Conservation (phyloP, 2,329 filamentous ascomycete genomes). For the Fusarium sp. region DNA sequence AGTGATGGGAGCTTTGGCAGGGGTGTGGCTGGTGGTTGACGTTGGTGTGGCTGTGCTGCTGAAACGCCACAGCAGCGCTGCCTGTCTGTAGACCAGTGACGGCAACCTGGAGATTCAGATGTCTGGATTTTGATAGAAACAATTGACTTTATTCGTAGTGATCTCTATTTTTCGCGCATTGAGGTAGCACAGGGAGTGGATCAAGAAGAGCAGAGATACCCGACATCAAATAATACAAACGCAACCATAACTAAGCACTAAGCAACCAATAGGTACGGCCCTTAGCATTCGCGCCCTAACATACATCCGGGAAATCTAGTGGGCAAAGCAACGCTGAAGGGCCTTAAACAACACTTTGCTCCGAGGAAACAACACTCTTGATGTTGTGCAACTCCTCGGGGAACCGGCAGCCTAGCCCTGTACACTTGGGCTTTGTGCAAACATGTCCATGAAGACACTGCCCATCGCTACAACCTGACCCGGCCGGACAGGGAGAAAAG, state of each 20-base stretch:
- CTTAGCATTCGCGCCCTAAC: not conserved
- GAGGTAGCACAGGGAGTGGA: no score
- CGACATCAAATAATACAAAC: no score
- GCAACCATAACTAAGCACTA: not conserved
- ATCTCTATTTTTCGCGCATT: not conserved
- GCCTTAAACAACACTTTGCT: not conserved
- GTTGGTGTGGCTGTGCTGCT: slow-evolving; percentile 10
- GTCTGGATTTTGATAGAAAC: no score
- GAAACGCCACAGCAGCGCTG: no score
- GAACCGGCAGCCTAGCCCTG: not conserved
- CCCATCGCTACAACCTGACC: slow-evolving; percentile 46
- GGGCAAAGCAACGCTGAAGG: not conserved
- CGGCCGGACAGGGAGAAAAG: slow-evolving; percentile 45
- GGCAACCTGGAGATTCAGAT: no score
- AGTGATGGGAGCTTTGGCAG: slow-evolving; percentile 21
- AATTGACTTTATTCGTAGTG: not conserved
- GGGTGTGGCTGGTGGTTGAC: slow-evolving; percentile 24
- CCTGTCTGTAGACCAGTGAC: not conserved
- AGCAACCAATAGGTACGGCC: no score
- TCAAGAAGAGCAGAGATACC: no score
- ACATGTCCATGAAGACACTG: slow-evolving; percentile 42
- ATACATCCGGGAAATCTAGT: not conserved
- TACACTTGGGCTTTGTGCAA: slow-evolving; percentile 9
- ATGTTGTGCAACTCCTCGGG: not conserved
- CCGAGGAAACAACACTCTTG: not conserved